phyloP scores from a whole-genome alignment of 2,329 filamentous ascomycete species.

The Thelonectria rubi region DNA sequence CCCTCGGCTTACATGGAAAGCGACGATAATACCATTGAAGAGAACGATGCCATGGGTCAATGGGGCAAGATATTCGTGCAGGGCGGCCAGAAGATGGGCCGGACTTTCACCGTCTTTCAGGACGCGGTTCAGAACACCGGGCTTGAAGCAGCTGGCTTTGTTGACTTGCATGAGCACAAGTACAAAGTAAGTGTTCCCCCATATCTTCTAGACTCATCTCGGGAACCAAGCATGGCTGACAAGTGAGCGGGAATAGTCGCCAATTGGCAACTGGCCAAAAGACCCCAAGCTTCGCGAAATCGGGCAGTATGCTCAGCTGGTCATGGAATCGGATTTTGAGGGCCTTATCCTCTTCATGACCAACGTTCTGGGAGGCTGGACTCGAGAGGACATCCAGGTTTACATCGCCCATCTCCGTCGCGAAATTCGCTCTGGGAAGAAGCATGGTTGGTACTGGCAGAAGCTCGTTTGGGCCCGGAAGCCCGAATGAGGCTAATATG shows the following conservation, averaged over 20 bases:
- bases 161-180: conserved; percentile 31
- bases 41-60: conserved; percentile 30
- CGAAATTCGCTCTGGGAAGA: conserved; percentile 15
- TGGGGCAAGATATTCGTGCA: conserved; percentile 36
- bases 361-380: conserved; percentile 14
- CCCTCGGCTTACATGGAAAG: conserved; percentile 30
- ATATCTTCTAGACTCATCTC: not conserved
- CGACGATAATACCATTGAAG: conserved; percentile 40
- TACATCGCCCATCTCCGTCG: conserved; percentile 20
- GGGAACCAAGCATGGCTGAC: not conserved
- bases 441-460: conserved; percentile 9
- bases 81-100: conserved; percentile 35
- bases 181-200: conserved; percentile 20
- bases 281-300: conserved; percentile 18
- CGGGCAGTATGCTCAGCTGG: conserved; percentile 18
- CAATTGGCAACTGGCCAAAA: conserved; percentile 17
- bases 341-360: conserved; percentile 21
- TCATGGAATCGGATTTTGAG: conserved; percentile 17
- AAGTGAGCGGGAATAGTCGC: not conserved
- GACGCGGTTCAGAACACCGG: conserved; percentile 29
- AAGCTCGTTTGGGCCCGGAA: conserved; percentile 23
- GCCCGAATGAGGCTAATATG: not conserved
- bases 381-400: conserved; percentile 18
- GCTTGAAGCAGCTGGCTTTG: conserved; percentile 38
- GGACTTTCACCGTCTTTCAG: conserved; percentile 33